phyloP scores from a whole-genome alignment of 176 grass and related monocot genomes.

The Saccharum officinarum region DNA sequence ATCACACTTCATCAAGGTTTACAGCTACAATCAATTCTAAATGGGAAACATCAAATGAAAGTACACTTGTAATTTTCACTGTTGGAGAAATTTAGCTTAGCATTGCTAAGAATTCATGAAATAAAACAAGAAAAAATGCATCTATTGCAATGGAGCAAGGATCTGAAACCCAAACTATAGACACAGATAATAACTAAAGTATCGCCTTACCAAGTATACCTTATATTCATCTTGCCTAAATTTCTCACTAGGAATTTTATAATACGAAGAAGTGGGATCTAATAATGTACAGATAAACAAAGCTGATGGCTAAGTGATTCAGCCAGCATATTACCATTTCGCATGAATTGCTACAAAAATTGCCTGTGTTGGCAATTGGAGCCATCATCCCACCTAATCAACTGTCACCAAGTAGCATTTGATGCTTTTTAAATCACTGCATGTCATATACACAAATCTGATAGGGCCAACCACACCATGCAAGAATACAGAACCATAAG shows the following conservation, averaged over 20 bases:
- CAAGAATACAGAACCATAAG: neutral
- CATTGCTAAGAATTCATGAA: slow-evolving; percentile 9
- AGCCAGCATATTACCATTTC: neutral
- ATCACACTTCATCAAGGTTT: neutral
- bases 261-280: neutral
- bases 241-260: neutral
- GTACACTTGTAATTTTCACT: neutral
- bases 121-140: neutral
- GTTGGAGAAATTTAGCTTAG: neutral
- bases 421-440: neutral
- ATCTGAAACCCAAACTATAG: neutral
- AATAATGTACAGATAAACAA: neutral
- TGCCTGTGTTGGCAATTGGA: neutral
- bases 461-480: neutral
- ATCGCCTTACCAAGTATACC: neutral
- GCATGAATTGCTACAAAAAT: neutral
- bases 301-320: neutral
- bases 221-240: neutral
- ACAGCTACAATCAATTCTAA: neutral
- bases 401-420: neutral
- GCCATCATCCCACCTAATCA: neutral
- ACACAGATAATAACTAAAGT: neutral
- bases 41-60: neutral
- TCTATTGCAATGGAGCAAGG: neutral
- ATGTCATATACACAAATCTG: neutral